These are phyloP conservation scores for Cladophialophora psammophila DNA, from an alignment of 2,329 filamentous ascomycete genomes.

Conservation along the genomic window DNA sequence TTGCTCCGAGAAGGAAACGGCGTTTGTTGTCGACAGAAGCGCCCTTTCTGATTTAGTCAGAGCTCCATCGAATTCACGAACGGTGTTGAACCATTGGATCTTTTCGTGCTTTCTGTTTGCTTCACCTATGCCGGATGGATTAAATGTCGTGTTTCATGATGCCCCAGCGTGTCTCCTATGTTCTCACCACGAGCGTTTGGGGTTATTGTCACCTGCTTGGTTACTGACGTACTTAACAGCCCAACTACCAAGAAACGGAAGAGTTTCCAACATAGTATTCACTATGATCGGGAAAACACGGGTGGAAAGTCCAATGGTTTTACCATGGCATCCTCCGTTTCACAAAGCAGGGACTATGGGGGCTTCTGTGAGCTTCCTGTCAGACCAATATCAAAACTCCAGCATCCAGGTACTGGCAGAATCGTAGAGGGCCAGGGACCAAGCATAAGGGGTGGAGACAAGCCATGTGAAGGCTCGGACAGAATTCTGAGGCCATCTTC, in stretches of 20 bases:
- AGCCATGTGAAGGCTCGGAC: neutral
- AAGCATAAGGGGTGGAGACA: neutral
- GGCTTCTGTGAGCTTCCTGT: neutral
- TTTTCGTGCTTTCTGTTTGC: conserved; percentile 13
- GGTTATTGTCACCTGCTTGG: neutral
- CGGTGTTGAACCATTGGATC: conserved; percentile 17
- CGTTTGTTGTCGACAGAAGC: neutral
- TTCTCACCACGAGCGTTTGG: neutral
- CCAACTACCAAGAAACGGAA: neutral
- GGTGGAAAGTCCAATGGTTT: neutral
- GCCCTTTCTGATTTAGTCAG: conserved; percentile 6
- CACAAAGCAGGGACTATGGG: neutral
- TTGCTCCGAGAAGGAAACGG: conserved; percentile 5
- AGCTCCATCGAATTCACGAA: conserved; percentile 19
- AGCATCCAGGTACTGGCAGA: neutral
- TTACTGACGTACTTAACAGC: neutral
- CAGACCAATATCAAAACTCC: neutral
- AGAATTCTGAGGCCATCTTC: neutral
- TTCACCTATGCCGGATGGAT: neutral
- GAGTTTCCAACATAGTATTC: neutral
- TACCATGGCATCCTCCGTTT: neutral
- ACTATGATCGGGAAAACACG: neutral
- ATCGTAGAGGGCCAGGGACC: neutral
- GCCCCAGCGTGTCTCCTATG: neutral
- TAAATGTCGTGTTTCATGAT: neutral